Evolutionary conservation across 495 filamentous ascomycete species (phyloP).

Genomic region (Paragyromitra xinjiangensis): DNA sequence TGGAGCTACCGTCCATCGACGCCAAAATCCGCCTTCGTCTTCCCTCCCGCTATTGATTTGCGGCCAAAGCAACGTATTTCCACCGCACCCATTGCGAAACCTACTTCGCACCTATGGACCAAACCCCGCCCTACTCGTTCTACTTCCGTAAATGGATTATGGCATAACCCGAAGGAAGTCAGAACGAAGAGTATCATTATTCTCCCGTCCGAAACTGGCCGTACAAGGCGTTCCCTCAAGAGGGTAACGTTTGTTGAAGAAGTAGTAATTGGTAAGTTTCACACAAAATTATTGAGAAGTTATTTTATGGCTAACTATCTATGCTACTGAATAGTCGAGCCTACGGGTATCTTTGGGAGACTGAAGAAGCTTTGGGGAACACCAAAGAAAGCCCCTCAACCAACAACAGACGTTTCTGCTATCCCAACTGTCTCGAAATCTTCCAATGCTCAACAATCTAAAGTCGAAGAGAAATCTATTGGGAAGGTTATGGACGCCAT

Average conservation of each 20-base stretch:
- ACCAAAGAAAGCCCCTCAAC: slow-evolving; percentile 18
- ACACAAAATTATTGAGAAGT: not conserved
- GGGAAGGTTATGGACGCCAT: slow-evolving; percentile 26
- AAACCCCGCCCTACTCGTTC: slow-evolving; percentile 2
- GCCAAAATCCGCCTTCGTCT: not conserved
- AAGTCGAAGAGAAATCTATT: not conserved
- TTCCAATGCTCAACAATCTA: not conserved
- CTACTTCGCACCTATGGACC: slow-evolving; percentile 32
- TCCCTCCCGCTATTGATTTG: slow-evolving; percentile 15
- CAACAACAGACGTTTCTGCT: not conserved
- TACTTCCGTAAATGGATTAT: slow-evolving; percentile 25
- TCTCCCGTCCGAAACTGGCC: not conserved
- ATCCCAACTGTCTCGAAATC: not conserved
- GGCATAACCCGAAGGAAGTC: slow-evolving; percentile 23
- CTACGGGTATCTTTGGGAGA: slow-evolving; percentile 45
- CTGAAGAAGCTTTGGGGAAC: slow-evolving; percentile 50
- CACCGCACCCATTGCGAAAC: slow-evolving; percentile 18
- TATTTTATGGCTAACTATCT: slow-evolving; percentile 13
- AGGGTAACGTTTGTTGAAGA: slow-evolving; percentile 53
- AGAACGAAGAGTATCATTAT: slow-evolving; percentile 43
- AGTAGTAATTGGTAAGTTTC: slow-evolving; percentile 41
- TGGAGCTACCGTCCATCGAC: slow-evolving; percentile 29
- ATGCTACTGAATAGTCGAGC: slow-evolving; percentile 28
- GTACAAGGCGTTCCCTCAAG: slow-evolving; percentile 14
- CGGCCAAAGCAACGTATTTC: slow-evolving; percentile 36